Evolutionary conservation across 176 grass and related monocot species (phyloP), one percentile per base, ranked within the genome.

Genomic region (Eleusine indica): DNA sequence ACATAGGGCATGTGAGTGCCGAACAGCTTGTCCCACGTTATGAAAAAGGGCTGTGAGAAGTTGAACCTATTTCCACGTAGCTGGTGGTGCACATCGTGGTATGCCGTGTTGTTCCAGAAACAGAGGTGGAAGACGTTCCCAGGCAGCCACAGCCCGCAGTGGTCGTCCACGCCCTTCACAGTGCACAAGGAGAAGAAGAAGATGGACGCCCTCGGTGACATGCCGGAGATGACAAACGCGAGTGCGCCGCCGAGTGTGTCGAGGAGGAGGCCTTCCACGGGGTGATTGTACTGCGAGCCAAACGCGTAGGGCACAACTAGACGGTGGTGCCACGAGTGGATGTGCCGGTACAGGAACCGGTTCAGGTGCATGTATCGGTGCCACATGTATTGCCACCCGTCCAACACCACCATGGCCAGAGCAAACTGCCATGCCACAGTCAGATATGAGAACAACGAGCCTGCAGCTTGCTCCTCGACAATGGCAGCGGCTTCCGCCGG

Each of bases 271-370:
- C 78, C 88, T 78, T 93, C 91, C 42, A 83, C 78, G 10, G 88
- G 91, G 73, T 93, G 91, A 46, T 70, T 82, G 88, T 93, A 93
- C 82, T 90, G 88, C 78, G 91, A 85, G 39, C 85, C 88, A 74
- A 80, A 93, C 60, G 88, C 91, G 78, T 93, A 93, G 0, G 91
- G 91, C 12, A 86, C 91, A 0, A 49, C 74, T 18, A 90, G 60
- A 30, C 86, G 91, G 79, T 93, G 91, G 78, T 93, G 91, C 91
- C 91, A 79, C 74, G 91, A 93, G 78, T 93, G 88, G 85, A 90
- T 81, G 2, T 79, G 88, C 0, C 88, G 87, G 82, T 89, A 93
- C 67, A 90, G n/a, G 85, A 51, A 85, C 11, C 42, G 75, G 44
- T 62, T 89, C 44, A 61, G 41, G 87, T 93, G 88, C 73, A 79